A percentile compares a stretch with the other conserved stretches of the same genome.
Conservation (phyloP, 164 flowering plant species). For the Vitis amurensis region DNA sequence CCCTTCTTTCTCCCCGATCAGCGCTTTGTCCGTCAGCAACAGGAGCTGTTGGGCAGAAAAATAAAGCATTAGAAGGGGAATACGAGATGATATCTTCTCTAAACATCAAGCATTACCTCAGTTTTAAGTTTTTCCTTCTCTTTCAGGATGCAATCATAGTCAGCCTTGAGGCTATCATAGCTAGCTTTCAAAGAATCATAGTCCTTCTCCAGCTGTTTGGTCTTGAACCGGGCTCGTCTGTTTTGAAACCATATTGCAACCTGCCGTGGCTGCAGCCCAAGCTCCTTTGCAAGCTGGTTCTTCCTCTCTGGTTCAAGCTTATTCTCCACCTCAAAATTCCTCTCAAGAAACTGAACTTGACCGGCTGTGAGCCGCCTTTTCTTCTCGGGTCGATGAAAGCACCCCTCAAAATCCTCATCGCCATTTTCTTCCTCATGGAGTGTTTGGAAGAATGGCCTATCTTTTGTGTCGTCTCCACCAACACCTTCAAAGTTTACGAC, state of each 20-base stretch:
- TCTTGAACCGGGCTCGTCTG: conserved; percentile 49
- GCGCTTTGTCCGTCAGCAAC: conserved; percentile 17
- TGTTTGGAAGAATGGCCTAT: conserved; percentile 10
- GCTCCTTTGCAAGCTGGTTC: conserved; percentile 34
- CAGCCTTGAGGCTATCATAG: conserved; percentile 32
- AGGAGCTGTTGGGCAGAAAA: conserved; percentile 14
- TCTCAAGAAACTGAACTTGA: conserved; percentile 42
- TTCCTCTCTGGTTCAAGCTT: conserved; percentile 54
- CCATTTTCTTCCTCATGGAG: conserved; percentile 19
- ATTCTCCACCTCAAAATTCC: conserved; percentile 39
- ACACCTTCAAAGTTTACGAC: conserved; percentile 6
- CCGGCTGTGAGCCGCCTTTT: conserved; percentile 35
- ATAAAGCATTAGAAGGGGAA: neutral
- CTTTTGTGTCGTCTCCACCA: conserved; percentile 1
- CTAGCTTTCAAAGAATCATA: conserved; percentile 25
- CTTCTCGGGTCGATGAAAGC: conserved; percentile 29
- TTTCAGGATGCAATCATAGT: conserved; percentile 26
- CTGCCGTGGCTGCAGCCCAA: conserved; percentile 51
- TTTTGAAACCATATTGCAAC: conserved; percentile 59
- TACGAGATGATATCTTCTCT: too few species aligned
- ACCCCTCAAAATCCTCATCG: conserved; percentile 27
- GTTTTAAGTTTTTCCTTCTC: conserved; percentile 26
- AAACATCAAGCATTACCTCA: conserved; percentile 26
- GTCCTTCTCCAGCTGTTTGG: conserved; percentile 50
- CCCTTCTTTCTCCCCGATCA: conserved; percentile 1